Evolutionary conservation across 768 basidiomycete genomes (phyloP).

Genomic region (Tylopilus plumbeoviolaceoides): DNA sequence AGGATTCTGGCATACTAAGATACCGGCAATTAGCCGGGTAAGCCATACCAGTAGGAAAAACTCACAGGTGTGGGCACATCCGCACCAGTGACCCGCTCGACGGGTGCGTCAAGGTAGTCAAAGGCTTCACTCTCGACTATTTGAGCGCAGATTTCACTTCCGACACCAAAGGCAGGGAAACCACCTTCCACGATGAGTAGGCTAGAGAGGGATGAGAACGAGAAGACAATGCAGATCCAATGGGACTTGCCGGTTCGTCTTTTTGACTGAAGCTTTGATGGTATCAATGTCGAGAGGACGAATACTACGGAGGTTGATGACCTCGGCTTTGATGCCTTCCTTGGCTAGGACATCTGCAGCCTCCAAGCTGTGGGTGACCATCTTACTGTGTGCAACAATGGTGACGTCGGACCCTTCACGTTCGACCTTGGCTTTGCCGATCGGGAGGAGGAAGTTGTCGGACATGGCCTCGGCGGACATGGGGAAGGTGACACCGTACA

Average conservation of each 20-base stretch:
- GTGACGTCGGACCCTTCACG: conserved; percentile 90
- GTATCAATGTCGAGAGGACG: conserved; percentile 97
- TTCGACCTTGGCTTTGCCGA: conserved; percentile 97
- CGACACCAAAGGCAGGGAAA: conserved; percentile 98
- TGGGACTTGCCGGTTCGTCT: conserved; percentile 81
- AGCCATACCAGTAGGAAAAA: conserved; percentile 15
- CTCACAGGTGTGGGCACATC: conserved; percentile 94
- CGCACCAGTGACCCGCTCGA: conserved; percentile 96
- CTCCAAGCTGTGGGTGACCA: conserved; percentile 93
- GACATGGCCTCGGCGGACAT: conserved; percentile 94
- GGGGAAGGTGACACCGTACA: conserved; percentile 97
- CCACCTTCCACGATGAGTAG: conserved; percentile 96
- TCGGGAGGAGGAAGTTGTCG: conserved; percentile 90
- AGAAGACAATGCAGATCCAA: not conserved
- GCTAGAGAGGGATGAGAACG: conserved; percentile 35
- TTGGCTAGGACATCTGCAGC: conserved; percentile 91
- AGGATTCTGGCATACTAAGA: conserved; percentile 84
- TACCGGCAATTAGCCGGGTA: conserved; percentile 8
- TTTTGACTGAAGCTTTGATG: conserved; percentile 95
- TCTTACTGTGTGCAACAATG: conserved; percentile 96
- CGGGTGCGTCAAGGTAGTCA: conserved; percentile 97
- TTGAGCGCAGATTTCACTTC: conserved; percentile 97
- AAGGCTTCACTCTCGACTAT: conserved; percentile 97
- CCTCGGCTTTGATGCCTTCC: conserved; percentile 96
- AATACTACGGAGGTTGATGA: conserved; percentile 94